phyloP scores from a whole-genome alignment of 768 basidiomycete genomes.

The Daedaleopsis sinensis region DNA sequence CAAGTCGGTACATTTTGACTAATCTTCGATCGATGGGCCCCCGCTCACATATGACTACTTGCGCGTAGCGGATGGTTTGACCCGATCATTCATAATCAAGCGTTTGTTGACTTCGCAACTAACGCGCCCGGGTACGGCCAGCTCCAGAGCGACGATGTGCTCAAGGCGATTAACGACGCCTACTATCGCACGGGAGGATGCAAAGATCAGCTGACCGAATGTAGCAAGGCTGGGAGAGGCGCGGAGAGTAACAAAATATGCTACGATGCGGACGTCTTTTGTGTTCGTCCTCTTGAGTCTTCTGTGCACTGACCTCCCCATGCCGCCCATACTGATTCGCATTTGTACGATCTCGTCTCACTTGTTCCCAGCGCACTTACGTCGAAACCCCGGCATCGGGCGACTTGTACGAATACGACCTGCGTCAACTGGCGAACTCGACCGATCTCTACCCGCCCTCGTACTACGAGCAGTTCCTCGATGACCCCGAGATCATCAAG shows the following conservation, averaged over 20 bases:
- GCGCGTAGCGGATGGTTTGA: slow-evolving; percentile 62
- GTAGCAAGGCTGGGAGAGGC: slow-evolving; percentile 55
- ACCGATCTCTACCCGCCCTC: slow-evolving; percentile 60
- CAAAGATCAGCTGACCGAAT: slow-evolving; percentile 53
- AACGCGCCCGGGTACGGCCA: slow-evolving; percentile 70
- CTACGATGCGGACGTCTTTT: slow-evolving; percentile 51
- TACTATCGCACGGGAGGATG: slow-evolving; percentile 56
- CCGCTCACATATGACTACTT: no score
- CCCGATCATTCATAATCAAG: slow-evolving; percentile 61
- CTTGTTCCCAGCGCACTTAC: slow-evolving; percentile 41
- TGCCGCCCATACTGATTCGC: neutral
- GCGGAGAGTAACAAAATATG: slow-evolving; percentile 53
- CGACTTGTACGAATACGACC: slow-evolving; percentile 46
- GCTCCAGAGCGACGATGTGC: slow-evolving; percentile 49
- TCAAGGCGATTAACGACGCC: slow-evolving; percentile 48
- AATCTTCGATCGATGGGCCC: no score
- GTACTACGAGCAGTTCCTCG: slow-evolving; percentile 53
- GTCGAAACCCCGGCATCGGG: slow-evolving; percentile 55
- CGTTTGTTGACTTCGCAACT: slow-evolving; percentile 61
- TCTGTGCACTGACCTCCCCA: neutral
- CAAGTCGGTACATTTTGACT: slow-evolving; percentile 19
- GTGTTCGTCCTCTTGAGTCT: slow-evolving; percentile 49
- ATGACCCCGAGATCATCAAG: slow-evolving; percentile 36
- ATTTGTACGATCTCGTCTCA: neutral
- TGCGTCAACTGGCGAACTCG: slow-evolving; percentile 52